These are phyloP conservation scores for Blastocystis hominis DNA, from an alignment of 352 stramenopile species.

Conservation along the genomic window DNA sequence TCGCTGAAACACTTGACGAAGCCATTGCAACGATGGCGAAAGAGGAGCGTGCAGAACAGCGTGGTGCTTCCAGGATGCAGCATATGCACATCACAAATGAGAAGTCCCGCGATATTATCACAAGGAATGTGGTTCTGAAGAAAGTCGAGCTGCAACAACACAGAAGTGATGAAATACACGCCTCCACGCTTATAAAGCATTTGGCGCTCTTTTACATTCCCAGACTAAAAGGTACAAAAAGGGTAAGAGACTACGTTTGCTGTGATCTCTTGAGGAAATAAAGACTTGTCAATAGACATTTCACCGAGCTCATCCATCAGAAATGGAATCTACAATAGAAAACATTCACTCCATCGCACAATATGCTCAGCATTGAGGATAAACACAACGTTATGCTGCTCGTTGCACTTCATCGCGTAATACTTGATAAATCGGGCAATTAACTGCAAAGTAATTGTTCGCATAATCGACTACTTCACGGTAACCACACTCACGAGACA, in stretches of 20 bases:
- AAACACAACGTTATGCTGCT: constrained; percentile 1
- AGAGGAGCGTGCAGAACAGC: constrained; percentile 36
- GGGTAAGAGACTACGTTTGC: background rate
- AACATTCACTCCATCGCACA: background rate
- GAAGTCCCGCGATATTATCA: background rate
- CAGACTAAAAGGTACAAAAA: background rate
- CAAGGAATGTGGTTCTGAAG: constrained; percentile 36
- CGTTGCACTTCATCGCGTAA: constrained; percentile 39
- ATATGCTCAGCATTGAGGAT: constrained; percentile 15
- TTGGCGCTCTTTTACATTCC: constrained; percentile 15
- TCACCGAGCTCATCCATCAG: background rate
- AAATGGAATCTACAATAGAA: background rate
- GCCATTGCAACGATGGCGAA: constrained; percentile 22
- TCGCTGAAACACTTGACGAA: constrained; percentile 55
- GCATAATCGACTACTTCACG: constrained; percentile 1
- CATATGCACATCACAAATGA: constrained; percentile 24
- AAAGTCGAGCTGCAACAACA: constrained; percentile 42
- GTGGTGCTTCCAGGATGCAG: background rate
- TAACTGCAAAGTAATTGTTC: background rate
- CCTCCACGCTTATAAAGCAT: constrained; percentile 12
- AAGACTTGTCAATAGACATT: constrained; percentile 28
- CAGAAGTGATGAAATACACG: constrained; percentile 29
- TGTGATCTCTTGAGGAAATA: constrained; percentile 45
- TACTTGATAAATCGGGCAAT: constrained; percentile 55
- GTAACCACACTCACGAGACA: constrained; percentile 38